Conservation (phyloP, 2,329 filamentous ascomycete genomes). For the Ceratocystis smalleyi region DNA sequence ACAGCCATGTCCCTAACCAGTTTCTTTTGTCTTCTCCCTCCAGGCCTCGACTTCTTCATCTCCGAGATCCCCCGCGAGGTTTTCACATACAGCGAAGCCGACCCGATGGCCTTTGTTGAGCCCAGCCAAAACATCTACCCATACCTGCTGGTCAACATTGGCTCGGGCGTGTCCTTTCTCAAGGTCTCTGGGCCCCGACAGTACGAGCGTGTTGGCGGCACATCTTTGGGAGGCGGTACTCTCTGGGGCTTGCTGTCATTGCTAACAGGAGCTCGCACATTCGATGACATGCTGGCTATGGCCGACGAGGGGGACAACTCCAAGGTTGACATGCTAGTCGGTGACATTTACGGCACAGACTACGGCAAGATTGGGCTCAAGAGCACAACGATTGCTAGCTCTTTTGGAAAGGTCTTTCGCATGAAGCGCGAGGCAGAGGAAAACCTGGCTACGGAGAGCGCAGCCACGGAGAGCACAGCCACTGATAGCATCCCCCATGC, state of each 20-base stretch:
- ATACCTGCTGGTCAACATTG: slow-evolving; percentile 95
- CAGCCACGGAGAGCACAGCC: slow-evolving; percentile 53
- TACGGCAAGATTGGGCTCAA: slow-evolving; percentile 95
- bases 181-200: slow-evolving; percentile 83
- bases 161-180: slow-evolving; percentile 90
- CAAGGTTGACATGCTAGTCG: slow-evolving; percentile 89
- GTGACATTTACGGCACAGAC: slow-evolving; percentile 92
- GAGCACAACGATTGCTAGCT: slow-evolving; percentile 86
- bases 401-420: slow-evolving; percentile 91
- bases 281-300: slow-evolving; percentile 91
- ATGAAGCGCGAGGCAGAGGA: slow-evolving; percentile 75
- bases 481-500: slow-evolving; percentile 52
- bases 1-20: slow-evolving; percentile 15
- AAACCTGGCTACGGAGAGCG: slow-evolving; percentile 50
- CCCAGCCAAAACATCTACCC: slow-evolving; percentile 75
- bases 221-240: slow-evolving; percentile 88
- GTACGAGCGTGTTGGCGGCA: slow-evolving; percentile 84
- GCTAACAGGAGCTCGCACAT: slow-evolving; percentile 83
- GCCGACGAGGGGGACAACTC: slow-evolving; percentile 84
- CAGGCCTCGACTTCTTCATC: slow-evolving; percentile 95
- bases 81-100: slow-evolving; percentile 83
- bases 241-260: slow-evolving; percentile 89
- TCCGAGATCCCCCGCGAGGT: slow-evolving; percentile 94
- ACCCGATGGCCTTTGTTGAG: slow-evolving; percentile 78
- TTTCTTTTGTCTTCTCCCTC: background rate